A percentile compares a stretch with the other conserved stretches of the same genome.
Conservation (phyloP, 2,329 filamentous ascomycete species). For the Scopulariopsis brevicaulis region DNA sequence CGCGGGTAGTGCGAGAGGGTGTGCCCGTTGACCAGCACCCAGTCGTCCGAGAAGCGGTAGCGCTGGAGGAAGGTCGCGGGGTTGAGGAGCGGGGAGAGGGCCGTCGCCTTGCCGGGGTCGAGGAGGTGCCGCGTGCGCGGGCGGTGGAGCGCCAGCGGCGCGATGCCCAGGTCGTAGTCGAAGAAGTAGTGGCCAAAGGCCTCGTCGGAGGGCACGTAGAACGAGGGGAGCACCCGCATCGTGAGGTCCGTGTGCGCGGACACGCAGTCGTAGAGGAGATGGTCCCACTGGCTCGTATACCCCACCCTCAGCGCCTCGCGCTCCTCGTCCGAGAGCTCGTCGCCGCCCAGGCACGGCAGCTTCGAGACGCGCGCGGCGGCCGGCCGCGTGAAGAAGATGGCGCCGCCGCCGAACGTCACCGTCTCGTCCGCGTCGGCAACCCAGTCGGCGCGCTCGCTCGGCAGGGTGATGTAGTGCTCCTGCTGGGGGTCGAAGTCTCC, state of each 20-base stretch:
- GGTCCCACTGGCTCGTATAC: conserved; percentile 24
- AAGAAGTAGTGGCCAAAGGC: conserved; percentile 15
- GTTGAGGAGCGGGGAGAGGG: conserved; percentile 28
- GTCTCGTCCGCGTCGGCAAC: conserved; percentile 20
- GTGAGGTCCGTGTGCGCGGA: conserved; percentile 18
- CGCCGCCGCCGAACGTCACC: conserved; percentile 31
- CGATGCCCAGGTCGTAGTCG: conserved; percentile 25
- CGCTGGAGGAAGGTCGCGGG: conserved; percentile 35
- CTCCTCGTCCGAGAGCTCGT: conserved; percentile 2
- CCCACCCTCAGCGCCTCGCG: conserved; percentile 9
- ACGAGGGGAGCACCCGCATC: conserved; percentile 29
- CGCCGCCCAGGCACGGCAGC: conserved; percentile 25
- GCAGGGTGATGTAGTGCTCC: conserved; percentile 28
- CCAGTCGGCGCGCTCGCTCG: conserved; percentile 32
- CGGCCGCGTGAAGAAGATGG: conserved; percentile 25
- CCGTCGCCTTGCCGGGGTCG: conserved; percentile 26
- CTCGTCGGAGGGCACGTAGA: conserved; percentile 25
- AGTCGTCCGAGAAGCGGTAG: conserved; percentile 31
- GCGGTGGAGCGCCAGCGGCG: conserved; percentile 28
- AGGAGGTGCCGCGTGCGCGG: conserved; percentile 24
- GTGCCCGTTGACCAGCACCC: conserved; percentile 35
- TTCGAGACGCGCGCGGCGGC: conserved; percentile 21
- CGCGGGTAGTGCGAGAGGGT: conserved; percentile 30
- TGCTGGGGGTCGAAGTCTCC: conserved; percentile 18
- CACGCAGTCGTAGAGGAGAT: conserved; percentile 27